Percentiles rank a stretch among this genome's conserved stretches.
Evolutionary conservation across 345 rosid genomes (phyloP).

Genomic region (Pistacia atlantica): DNA sequence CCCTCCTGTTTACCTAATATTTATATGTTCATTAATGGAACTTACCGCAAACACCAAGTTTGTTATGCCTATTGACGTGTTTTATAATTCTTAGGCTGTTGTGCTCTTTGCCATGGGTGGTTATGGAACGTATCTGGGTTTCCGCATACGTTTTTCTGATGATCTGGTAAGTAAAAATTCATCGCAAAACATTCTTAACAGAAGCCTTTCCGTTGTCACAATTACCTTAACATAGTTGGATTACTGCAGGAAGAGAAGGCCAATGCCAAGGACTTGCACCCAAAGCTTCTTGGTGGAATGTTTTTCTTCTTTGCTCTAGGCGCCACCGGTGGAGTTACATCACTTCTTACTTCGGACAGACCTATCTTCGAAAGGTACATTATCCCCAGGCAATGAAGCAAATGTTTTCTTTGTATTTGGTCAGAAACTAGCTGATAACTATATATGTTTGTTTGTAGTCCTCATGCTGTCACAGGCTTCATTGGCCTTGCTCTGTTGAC

Average conservation of each 20-base stretch:
- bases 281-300: constrained; percentile 91
- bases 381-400: too few relatives aligned
- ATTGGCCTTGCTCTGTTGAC: constrained; percentile 80
- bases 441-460: constrained; percentile 46
- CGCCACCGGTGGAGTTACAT: constrained; percentile 86
- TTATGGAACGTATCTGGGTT: constrained; percentile 90
- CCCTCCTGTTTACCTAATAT: neutral
- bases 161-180: constrained; percentile 54
- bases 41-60: neutral
- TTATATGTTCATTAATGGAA: neutral
- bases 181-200: neutral
- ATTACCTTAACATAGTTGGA: neutral
- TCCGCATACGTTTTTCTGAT: constrained; percentile 71
- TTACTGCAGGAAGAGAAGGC: constrained; percentile 78
- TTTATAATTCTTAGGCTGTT: constrained; percentile 58
- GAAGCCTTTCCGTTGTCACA: neutral
- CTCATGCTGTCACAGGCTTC: constrained; percentile 84
- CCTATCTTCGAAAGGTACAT: constrained; percentile 78
- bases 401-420: too few relatives aligned
- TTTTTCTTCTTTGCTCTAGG: constrained; percentile 94
- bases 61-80: constrained; percentile 3
- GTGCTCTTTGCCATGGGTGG: constrained; percentile 99
- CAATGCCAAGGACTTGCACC: constrained; percentile 88
- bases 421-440: too few relatives aligned
- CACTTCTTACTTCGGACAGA: constrained; percentile 83